Percentiles rank a stretch among this genome's conserved stretches.
phyloP scores from a whole-genome alignment of 371 early-diverging fungal genomes.

The Rhizomucor miehei region DNA sequence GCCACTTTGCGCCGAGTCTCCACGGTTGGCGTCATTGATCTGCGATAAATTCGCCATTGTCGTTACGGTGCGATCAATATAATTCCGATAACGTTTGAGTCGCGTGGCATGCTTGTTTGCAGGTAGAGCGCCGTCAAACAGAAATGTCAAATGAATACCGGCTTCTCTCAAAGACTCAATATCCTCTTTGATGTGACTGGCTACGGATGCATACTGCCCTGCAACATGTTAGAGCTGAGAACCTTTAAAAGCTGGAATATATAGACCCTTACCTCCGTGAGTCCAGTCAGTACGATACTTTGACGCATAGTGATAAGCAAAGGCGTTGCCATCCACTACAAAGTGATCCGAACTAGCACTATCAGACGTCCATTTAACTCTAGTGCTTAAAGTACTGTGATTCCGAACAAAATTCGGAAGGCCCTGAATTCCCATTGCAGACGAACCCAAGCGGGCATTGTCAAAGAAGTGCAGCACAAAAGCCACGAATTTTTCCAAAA shows the following conservation, averaged over 20 bases:
- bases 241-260: too few relatives aligned
- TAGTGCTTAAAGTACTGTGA: conserved; percentile 15
- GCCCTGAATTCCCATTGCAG: conserved; percentile 35
- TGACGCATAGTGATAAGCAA: conserved; percentile 52
- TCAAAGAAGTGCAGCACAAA: too few relatives aligned
- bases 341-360: conserved; percentile 24
- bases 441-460: too few relatives aligned
- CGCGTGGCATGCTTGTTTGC: conserved; percentile 48
- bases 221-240: too few relatives aligned
- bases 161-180: conserved; percentile 24
- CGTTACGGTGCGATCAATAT: conserved; percentile 31
- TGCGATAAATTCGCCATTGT: conserved; percentile 17
- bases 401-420: conserved; percentile 34
- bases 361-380: conserved; percentile 8
- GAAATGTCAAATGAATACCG: conserved; percentile 39
- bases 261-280: conserved; percentile 53
- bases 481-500: too few relatives aligned
- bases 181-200: conserved; percentile 27
- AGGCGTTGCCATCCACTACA: conserved; percentile 61
- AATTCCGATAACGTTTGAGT: conserved; percentile 46
- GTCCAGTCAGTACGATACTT: conserved; percentile 46
- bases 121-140: conserved; percentile 60
- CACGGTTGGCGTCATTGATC: conserved; percentile 21
- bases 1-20: conserved; percentile 9
- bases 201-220: conserved; percentile 45